Evolutionary conservation across 495 filamentous ascomycete species (phyloP).

Genomic region (Aspergillus baeticus): DNA sequence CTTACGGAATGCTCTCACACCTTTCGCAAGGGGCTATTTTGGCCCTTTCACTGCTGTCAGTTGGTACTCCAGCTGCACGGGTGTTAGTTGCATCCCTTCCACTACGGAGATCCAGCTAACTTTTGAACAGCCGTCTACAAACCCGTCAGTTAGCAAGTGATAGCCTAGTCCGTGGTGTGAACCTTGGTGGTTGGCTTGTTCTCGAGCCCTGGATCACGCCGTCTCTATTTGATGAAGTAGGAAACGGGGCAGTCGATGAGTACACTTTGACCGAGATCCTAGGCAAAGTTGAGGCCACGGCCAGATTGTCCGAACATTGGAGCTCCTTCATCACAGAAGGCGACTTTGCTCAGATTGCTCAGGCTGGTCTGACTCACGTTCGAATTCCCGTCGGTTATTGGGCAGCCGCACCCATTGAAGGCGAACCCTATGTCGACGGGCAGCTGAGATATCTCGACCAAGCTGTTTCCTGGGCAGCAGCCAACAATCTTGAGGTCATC

Average conservation of each 20-base stretch:
- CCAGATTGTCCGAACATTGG: conserved; percentile 56
- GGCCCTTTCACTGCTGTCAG: conserved; percentile 34
- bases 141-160: conserved; percentile 31
- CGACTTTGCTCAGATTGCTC: conserved; percentile 67
- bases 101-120: conserved; percentile 9
- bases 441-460: conserved; percentile 64
- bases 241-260: conserved; percentile 58
- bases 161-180: conserved; percentile 53
- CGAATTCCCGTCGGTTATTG: conserved; percentile 81
- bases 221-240: conserved; percentile 54
- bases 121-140: conserved; percentile 29
- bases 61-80: conserved; percentile 31
- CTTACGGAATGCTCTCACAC: conserved; percentile 36
- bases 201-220: conserved; percentile 67
- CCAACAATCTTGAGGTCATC: conserved; percentile 62
- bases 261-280: conserved; percentile 54
- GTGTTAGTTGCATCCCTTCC: conserved; percentile 29
- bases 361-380: conserved; percentile 69
- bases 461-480: conserved; percentile 67
- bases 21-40: conserved; percentile 36
- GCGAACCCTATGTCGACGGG: conserved; percentile 72
- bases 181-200: conserved; percentile 59
- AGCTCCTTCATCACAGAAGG: conserved; percentile 61
- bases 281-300: conserved; percentile 48
- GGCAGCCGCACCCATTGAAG: conserved; percentile 57